Conservation (phyloP, 305 asterid genomes). For the Solanum hybrid region DNA sequence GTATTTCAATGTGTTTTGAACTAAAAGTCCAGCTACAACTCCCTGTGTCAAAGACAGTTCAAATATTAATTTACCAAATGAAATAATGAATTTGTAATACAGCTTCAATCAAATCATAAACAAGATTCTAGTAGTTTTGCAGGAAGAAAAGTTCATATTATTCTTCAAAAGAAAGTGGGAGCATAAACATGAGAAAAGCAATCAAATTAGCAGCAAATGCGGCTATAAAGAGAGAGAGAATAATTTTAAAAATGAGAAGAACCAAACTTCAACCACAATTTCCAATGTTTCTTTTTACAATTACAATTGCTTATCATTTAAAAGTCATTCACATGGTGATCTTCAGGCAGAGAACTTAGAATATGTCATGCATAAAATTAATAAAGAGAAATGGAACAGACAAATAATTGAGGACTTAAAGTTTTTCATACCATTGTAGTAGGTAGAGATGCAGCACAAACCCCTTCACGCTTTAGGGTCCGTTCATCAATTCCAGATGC, state of each 20-base stretch:
- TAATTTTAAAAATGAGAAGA: background rate
- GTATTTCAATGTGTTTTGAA: slow-evolving; percentile 88
- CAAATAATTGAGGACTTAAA: background rate
- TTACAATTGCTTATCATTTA: background rate
- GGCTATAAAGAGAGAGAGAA: background rate
- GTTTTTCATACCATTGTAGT: slow-evolving; percentile 67
- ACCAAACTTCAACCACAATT: background rate
- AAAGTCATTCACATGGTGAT: background rate
- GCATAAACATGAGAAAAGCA: background rate
- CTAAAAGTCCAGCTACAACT: slow-evolving; percentile 91
- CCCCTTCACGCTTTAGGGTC: slow-evolving; percentile 95
- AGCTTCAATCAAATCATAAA: background rate
- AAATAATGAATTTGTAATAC: background rate
- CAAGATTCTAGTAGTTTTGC: background rate
- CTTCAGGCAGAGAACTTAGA: background rate
- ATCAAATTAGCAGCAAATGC: background rate
- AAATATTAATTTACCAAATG: background rate
- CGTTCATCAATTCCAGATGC: slow-evolving; percentile 97
- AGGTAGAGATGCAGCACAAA: slow-evolving; percentile 98
- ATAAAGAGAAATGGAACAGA: background rate
- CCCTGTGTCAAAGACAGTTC: slow-evolving; percentile 44
- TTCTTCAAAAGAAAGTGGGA: background rate
- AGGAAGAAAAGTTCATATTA: background rate
- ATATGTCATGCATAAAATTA: background rate
- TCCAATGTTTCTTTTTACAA: background rate